These are phyloP conservation scores for Nosema bombycis DNA, from an alignment of 371 early-diverging fungal species.

Conservation along the genomic window DNA sequence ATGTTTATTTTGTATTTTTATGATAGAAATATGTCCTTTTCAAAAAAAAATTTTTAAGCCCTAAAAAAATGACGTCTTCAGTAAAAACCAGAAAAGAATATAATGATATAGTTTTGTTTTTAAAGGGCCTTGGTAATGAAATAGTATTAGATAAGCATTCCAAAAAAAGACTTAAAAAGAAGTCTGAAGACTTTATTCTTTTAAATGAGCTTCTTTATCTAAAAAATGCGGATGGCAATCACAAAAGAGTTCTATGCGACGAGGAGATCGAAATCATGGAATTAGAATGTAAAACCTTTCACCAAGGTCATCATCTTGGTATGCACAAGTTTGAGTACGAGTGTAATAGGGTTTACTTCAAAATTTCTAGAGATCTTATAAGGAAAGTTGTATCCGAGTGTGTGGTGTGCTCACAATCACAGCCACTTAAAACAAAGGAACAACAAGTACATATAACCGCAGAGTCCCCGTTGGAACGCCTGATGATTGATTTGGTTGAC, in stretches of 20 bases:
- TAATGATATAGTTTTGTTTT: background rate
- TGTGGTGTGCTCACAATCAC: background rate
- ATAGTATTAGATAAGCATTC: background rate
- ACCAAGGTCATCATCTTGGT: background rate
- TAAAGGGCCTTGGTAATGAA: background rate
- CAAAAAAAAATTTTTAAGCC: background rate
- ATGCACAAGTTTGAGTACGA: background rate
- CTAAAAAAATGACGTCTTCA: background rate
- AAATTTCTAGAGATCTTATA: background rate
- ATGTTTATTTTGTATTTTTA: background rate
- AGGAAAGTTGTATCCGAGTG: background rate
- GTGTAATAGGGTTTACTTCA: background rate
- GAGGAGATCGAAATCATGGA: background rate
- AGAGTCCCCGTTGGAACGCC: background rate
- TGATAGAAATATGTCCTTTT: background rate
- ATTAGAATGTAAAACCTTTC: background rate
- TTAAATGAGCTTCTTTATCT: background rate
- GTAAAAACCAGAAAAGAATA: background rate
- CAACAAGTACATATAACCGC: background rate
- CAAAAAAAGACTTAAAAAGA: background rate
- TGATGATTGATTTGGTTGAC: background rate
- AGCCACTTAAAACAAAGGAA: background rate
- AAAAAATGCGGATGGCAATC: background rate
- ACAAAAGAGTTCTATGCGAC: background rate
- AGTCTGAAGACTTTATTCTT: background rate